Percentiles rank a stretch among this genome's conserved stretches.
Conservation (phyloP, 2,329 filamentous ascomycete species). For the Colletotrichum phormii region DNA sequence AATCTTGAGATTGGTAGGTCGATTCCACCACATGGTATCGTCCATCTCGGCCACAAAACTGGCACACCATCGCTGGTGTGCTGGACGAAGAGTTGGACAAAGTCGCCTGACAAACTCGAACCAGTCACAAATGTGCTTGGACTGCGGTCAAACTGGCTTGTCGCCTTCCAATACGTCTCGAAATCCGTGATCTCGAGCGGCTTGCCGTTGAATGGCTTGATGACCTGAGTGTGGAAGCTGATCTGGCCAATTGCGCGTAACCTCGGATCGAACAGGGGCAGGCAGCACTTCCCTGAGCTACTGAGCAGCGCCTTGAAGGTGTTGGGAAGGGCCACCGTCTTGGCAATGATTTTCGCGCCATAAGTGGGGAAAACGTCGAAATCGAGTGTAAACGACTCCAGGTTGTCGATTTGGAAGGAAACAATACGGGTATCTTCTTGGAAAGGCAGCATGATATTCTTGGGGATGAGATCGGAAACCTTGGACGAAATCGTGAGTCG, state of each 20-base stretch:
- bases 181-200: constrained; percentile 98
- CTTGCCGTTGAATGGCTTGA: constrained; percentile 93
- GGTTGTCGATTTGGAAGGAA: constrained; percentile 94
- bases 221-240: constrained; percentile 93
- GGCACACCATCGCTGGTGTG: constrained; percentile 89
- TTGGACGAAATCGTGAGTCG: constrained; percentile 97
- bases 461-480: constrained; percentile 92
- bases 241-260: constrained; percentile 93
- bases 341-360: constrained; percentile 96
- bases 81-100: constrained; percentile 91
- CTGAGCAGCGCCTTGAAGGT: constrained; percentile 82
- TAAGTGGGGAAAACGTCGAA: constrained; percentile 99
- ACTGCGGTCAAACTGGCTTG: constrained; percentile 88
- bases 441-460: constrained; percentile 94
- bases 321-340: constrained; percentile 89
- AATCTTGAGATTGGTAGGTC: constrained; percentile 86
- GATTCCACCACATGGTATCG: constrained; percentile 78
- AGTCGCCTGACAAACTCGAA: constrained; percentile 95
- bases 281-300: constrained; percentile 82
- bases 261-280: constrained; percentile 93
- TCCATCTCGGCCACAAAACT: constrained; percentile 89
- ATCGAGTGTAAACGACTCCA: constrained; percentile 93
- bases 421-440: constrained; percentile 95
- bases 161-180: constrained; percentile 99
- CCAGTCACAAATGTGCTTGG: constrained; percentile 91